Base-by-base conservation (phyloP, 2,329 filamentous ascomycete species). In the Colletotrichum phormii region DNA sequence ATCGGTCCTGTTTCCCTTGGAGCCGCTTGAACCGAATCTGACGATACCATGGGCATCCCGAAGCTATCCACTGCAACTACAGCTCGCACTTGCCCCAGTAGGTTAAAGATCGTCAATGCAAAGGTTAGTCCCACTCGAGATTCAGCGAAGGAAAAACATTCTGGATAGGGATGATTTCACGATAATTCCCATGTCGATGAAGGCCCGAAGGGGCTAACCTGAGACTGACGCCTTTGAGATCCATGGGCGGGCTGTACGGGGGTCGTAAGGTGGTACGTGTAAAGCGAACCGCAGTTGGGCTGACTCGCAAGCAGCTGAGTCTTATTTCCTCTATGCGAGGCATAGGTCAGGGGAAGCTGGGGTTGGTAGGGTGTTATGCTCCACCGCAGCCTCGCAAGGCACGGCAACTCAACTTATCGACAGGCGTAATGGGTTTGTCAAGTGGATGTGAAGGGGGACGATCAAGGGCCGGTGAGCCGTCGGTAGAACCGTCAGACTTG, bases 181-280 rank as follows among this genome's bases (percentile, higher is more conserved):
- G 59, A 46, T 49, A 33, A 53, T 31, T 42, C 64, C 69, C 59
- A 46, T 60, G 35, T 62, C 53, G 22, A 61, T 42, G 7, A 11
- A 60, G 53, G 42, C 42, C 42, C 42, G 42, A 46, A n/a, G 42
- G 42, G 42, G 31, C 29, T 37, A 24, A n/a, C 55, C 54, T 60
- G 51, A 64, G 59, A 64, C 59, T 31, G 31, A 18, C 53, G 42
- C 69, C 26, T 49, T 24, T 37, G 35, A 26, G 58, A 63, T 51
- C 64, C 58, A 71, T 62, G 58, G 35, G 64, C 35, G 51, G 42
- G 35, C 64, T 61, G 58, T 18, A 67, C 31, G 49, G 37, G 59
- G 49, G 33, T 63, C 63, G 68, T 71, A 49, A 67, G 37, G 26
- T 31, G 49, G 57, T 63, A 42, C 68, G 68, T 71, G 68, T 58